Evolutionary conservation across 1,284 basidiomycete species (phyloP).

Genomic region (Pascua sp.): DNA sequence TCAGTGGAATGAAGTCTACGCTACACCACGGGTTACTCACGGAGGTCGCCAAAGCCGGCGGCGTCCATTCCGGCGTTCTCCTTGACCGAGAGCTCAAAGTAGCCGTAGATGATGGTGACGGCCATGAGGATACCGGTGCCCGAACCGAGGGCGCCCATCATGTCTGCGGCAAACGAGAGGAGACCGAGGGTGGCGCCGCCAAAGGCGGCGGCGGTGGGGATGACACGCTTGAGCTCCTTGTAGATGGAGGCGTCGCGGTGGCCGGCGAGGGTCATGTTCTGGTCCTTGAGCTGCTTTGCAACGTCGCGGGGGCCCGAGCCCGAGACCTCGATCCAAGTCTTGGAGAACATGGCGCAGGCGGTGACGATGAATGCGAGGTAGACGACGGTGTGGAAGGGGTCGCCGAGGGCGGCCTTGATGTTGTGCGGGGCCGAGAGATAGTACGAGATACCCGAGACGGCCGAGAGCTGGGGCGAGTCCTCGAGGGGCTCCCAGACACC

Average conservation of each 20-base stretch:
- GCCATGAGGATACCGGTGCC: constrained; percentile 98
- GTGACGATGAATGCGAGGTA: constrained; percentile 92
- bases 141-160: constrained; percentile 92
- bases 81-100: constrained; percentile 55
- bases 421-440: constrained; percentile 97
- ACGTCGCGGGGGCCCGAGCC: constrained; percentile 93
- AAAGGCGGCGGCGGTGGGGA: constrained; percentile 94
- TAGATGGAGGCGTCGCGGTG: constrained; percentile 97
- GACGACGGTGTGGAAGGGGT: constrained; percentile 88
- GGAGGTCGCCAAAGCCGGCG: constrained; percentile 49
- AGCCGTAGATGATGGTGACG: constrained; percentile 95
- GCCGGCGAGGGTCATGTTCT: constrained; percentile 97
- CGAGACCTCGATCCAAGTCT: constrained; percentile 99
- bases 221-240: constrained; percentile 96
- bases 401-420: constrained; percentile 76
- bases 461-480: constrained; percentile 86
- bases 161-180: constrained; percentile 89
- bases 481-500: constrained; percentile 97
- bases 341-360: constrained; percentile 95
- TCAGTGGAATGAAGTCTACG: no score
- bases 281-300: constrained; percentile 97
- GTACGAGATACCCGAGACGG: constrained; percentile 90
- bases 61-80: constrained; percentile 53
- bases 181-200: constrained; percentile 94
- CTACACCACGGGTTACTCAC: neutral